Evolutionary conservation across 2,329 filamentous ascomycete species (phyloP), one percentile per base, ranked within the genome.

Genomic region (Colletotrichum eremochloae): DNA sequence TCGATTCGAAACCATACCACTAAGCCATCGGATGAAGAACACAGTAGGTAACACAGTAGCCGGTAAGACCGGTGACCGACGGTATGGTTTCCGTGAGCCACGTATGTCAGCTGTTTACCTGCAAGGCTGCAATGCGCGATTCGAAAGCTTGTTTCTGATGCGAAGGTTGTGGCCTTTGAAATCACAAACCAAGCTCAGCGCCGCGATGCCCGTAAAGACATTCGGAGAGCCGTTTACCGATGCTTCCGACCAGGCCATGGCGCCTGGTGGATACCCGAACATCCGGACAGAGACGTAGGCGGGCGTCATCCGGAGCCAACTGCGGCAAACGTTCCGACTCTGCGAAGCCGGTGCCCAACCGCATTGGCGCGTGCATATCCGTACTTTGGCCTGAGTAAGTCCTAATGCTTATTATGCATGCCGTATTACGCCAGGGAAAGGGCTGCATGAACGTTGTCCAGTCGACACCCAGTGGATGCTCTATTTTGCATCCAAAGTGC

Each of bases 391-490:
- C n/a, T 24, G n/a, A 20, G 42, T n/a, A 50, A 24, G 24, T 24
- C 12, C 53, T 20, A 20, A 12, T n/a, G 20, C 58, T 48, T 72
- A 48, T 72, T 72, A 48, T 72, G 65, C 53, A 64, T 55, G 9
- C 46, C 9, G 9, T 12, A 48, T 48, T 48, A 46, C 48, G 48
- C 29, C 24, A 31, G n/a, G n/a, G 58, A 14, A 38, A 20, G 20
- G n/a, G 18, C 29, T 38, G 33, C 14, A 18, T 24, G 33, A 29
- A 9, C 12, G 66, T 72, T 72, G 70, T 70, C 70, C 55, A 69
- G 66, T 70, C 40, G 60, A 72, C 63, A 20, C 33, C 20, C 38
- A 36, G 60, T 72, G 67, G 55, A 56, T 58, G 65, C 58, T 31
- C n/a, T 31, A 12, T 15, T 56, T 46, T 55, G 36, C 29, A 64